phyloP scores from a whole-genome alignment of 805 yeast species.

The Pichia gijzeniarum region DNA sequence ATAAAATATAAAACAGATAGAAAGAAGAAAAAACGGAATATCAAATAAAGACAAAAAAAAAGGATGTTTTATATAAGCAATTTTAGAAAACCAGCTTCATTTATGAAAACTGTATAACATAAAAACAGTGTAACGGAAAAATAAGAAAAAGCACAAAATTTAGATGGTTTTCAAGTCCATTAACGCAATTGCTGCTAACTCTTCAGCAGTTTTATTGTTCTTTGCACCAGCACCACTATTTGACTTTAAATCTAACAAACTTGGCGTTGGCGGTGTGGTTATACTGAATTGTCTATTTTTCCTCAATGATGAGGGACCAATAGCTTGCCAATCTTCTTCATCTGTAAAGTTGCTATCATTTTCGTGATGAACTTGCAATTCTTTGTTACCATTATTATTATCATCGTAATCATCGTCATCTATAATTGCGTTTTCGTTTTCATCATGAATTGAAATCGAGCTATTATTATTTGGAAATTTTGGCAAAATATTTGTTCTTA shows the following conservation, averaged over 20 bases:
- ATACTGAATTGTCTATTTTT: slow-evolving; percentile 20
- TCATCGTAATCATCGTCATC: slow-evolving; percentile 11
- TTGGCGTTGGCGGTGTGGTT: slow-evolving; percentile 19
- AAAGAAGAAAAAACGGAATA: neutral
- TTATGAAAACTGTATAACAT: neutral
- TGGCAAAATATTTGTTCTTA: slow-evolving; percentile 30
- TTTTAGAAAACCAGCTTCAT: slow-evolving; percentile 5
- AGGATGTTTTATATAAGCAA: neutral
- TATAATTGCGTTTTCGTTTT: slow-evolving; percentile 21
- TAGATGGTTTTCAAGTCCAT: slow-evolving; percentile 29
- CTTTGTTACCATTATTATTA: neutral
- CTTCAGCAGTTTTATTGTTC: slow-evolving; percentile 24
- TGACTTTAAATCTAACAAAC: slow-evolving; percentile 1
- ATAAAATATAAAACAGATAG: too few relatives aligned
- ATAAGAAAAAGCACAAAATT: neutral
- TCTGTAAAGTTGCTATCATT: slow-evolving; percentile 48
- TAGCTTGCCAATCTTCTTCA: slow-evolving; percentile 94
- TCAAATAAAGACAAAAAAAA: neutral
- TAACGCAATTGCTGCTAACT: slow-evolving; percentile 31
- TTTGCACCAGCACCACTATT: slow-evolving; percentile 7
- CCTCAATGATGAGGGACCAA: slow-evolving; percentile 67
- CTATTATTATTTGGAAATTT: slow-evolving; percentile 18
- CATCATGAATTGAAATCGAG: slow-evolving; percentile 17
- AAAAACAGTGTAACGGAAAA: neutral
- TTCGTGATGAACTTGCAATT: too few relatives aligned